These are phyloP conservation scores for Nitzschia palea DNA, from an alignment of 108 stramenopile species.

Conservation along the genomic window DNA sequence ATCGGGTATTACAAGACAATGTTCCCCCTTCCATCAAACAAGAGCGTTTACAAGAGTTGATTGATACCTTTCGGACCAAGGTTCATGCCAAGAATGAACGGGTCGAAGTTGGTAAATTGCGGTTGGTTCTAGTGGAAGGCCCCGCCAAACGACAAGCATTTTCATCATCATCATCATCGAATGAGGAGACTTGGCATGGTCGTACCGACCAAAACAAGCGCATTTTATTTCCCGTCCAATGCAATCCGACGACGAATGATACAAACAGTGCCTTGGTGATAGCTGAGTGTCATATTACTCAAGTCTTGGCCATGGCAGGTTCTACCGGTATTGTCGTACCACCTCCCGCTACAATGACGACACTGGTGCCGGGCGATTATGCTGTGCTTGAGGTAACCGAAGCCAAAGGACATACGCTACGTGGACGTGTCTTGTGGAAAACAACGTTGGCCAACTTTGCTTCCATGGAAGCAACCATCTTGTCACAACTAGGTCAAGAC, in stretches of 20 bases:
- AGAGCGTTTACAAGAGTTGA: slow-evolving; percentile 85
- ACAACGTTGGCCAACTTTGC: slow-evolving; percentile 40
- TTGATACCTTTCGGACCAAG: slow-evolving; percentile 59
- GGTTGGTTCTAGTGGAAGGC: slow-evolving; percentile 85
- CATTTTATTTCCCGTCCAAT: slow-evolving; percentile 51
- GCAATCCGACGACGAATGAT: neutral
- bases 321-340: neutral
- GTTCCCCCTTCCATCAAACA: slow-evolving; percentile 90
- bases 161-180: slow-evolving; percentile 16
- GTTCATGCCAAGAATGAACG: slow-evolving; percentile 74
- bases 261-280: neutral
- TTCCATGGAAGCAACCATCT: neutral
- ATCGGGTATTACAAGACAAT: slow-evolving; percentile 90
- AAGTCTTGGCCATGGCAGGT: neutral
- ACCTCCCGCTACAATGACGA: neutral
- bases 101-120: slow-evolving; percentile 68
- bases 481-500: slow-evolving; percentile 1
- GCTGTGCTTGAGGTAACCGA: slow-evolving; percentile 76
- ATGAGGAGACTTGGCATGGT: slow-evolving; percentile 50
- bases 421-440: slow-evolving; percentile 68
- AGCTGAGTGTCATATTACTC: neutral
- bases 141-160: slow-evolving; percentile 62
- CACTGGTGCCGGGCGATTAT: slow-evolving; percentile 69
- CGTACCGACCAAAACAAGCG: slow-evolving; percentile 87
- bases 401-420: slow-evolving; percentile 77